These are phyloP conservation scores for Flaveria brownii DNA, from an alignment of 129 eudicot species.

Conservation along the genomic window DNA sequence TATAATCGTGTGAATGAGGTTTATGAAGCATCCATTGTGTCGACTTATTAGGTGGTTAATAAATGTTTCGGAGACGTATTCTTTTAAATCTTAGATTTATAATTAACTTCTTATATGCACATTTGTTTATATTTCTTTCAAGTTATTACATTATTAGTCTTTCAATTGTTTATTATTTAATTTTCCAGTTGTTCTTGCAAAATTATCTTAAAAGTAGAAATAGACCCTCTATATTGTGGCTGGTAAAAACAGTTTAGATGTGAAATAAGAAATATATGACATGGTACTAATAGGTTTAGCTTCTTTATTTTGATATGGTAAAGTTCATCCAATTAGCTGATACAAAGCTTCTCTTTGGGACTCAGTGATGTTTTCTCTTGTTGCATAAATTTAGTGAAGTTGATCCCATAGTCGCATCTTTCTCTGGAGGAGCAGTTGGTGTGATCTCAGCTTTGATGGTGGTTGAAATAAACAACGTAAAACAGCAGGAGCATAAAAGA, in stretches of 20 bases:
- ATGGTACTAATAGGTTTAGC: background rate
- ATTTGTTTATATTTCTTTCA: too few relatives aligned
- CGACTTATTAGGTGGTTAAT: too few relatives aligned
- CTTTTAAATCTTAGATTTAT: too few relatives aligned
- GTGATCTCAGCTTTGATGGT: conserved; percentile 99
- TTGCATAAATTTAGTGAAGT: conserved; percentile 59
- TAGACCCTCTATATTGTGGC: background rate
- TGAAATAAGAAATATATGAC: conserved; percentile 12
- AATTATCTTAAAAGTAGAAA: background rate
- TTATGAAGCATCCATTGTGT: too few relatives aligned
- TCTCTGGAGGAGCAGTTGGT: conserved; percentile 99
- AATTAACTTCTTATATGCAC: too few relatives aligned
- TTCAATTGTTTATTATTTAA: too few relatives aligned
- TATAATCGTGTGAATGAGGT: too few relatives aligned
- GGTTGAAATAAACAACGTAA: conserved; percentile 95
- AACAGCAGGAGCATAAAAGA: conserved; percentile 92
- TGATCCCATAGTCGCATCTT: conserved; percentile 98
- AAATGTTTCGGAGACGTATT: too few relatives aligned
- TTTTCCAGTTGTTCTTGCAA: background rate
- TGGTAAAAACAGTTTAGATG: conserved; percentile 3
- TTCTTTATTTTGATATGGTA: background rate
- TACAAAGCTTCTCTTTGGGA: background rate
- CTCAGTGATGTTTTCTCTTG: conserved; percentile 6
- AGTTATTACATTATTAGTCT: too few relatives aligned
- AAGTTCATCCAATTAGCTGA: background rate